Evolutionary conservation across 371 early-diverging fungal genomes (phyloP), one percentile per base, ranked within the genome.

Genomic region (Gilbertella persicaria): DNA sequence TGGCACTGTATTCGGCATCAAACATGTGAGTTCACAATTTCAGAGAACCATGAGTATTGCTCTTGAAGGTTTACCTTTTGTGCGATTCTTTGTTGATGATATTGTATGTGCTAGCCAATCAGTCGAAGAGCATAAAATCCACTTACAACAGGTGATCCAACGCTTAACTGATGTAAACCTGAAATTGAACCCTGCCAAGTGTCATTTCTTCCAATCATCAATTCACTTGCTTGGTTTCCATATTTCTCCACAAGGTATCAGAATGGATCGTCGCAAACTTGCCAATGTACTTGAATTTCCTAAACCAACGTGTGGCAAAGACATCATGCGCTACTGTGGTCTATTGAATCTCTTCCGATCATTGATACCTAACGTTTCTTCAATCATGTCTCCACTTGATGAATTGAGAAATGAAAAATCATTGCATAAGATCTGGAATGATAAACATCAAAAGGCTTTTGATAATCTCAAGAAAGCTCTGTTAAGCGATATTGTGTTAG

Each of bases 271-370:
- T n/a, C n/a, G n/a, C n/a, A n/a, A n/a, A n/a, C n/a, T 65, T 2
- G 41, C 42, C 2, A 53, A 54, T 40, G 57, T 65, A 1, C 1
- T 37, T 4, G 47, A 66, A 23, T 56, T 38, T 17, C 50, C 38
- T 14, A 10, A 2, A 20, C 58, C 66, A 13, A 37, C 30, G 30
- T 23, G 43, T 4, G 52, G 43, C 2, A 66, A 60, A 42, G 57
- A 58, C 9, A 33, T 62, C 1, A 45, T 56, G 28, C 37, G 46
- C 4, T 69, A 55, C 24, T 36, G 43, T 26, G 66, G 61, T 10
- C 36, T 51, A 13, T 44, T 61, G 3, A 61, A 62, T 8, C 66
- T 52, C 38, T 69, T 68, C 25, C 19, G 64, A 14, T 43, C 44
- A 13, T 53, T 46, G 16, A 44, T 63, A 6, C 57, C 60, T 0